A percentile compares a stretch with the other conserved stretches of the same genome.
phyloP scores from a whole-genome alignment of 805 yeast species.

The Schwanniomyces pseudopolymorphus region DNA sequence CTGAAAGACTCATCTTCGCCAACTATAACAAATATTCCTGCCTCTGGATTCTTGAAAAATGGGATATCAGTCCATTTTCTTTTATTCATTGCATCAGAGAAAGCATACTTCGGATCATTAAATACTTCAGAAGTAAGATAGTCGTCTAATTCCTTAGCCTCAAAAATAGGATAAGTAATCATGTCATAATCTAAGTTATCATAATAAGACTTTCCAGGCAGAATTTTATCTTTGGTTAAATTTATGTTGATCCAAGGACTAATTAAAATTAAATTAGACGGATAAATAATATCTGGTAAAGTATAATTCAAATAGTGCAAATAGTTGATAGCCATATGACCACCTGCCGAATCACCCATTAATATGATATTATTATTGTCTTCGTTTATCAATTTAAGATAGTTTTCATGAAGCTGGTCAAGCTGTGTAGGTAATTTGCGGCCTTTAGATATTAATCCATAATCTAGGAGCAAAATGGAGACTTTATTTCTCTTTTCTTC shows the following conservation, averaged over 20 bases:
- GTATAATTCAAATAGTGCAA: conserved; percentile 23
- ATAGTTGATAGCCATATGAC: conserved; percentile 31
- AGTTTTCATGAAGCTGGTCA: conserved; percentile 28
- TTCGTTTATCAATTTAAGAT: conserved; percentile 18
- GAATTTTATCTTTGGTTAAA: conserved; percentile 18
- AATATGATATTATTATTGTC: conserved; percentile 28
- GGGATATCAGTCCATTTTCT: conserved; percentile 35
- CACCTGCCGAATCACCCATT: conserved; percentile 47
- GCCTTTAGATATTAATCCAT: conserved; percentile 30
- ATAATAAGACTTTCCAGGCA: conserved; percentile 33
- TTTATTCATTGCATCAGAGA: conserved; percentile 14
- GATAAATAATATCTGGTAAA: conserved; percentile 17
- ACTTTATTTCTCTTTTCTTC: conserved; percentile 14
- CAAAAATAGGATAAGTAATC: conserved; percentile 13
- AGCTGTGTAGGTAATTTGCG: conserved; percentile 33
- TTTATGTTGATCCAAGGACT: conserved; percentile 40
- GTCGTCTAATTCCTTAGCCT: not conserved
- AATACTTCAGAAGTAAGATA: not conserved
- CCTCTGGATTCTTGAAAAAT: conserved; percentile 23
- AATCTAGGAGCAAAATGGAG: conserved; percentile 31
- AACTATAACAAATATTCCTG: conserved; percentile 28
- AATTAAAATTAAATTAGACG: conserved; percentile 25
- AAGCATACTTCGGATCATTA: not conserved
- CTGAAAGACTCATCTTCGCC: conserved; percentile 45
- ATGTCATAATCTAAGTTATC: conserved; percentile 26